phyloP scores from a whole-genome alignment of 768 basidiomycete genomes.

The Austroboletus eburneus region DNA sequence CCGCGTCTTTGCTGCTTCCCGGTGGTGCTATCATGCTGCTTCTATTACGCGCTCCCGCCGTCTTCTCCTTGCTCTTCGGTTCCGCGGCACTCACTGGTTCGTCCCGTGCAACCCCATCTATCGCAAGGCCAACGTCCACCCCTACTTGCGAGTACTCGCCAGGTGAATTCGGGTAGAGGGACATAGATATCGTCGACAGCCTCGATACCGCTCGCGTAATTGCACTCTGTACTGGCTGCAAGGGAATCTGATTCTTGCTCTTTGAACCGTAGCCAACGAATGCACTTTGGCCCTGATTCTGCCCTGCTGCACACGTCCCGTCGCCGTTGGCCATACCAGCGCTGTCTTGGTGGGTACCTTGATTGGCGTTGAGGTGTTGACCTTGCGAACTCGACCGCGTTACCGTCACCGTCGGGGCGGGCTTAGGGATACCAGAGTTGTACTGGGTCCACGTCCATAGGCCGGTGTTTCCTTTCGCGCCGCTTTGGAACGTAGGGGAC shows the following conservation, averaged over 20 bases:
- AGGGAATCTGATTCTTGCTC: conserved; percentile 24
- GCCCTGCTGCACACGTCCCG: conserved; percentile 13
- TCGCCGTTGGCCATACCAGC: conserved; percentile 1
- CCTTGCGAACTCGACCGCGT: conserved; percentile 23
- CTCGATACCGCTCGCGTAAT: conserved; percentile 39
- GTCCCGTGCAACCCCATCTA: conserved; percentile 38
- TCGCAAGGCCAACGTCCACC: conserved; percentile 32
- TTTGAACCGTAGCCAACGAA: conserved; percentile 28
- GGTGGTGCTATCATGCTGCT: conserved; percentile 21
- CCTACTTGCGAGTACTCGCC: conserved; percentile 21
- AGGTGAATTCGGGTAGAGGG: conserved; percentile 46
- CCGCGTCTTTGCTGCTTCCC: conserved; percentile 16
- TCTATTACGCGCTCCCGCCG: conserved; percentile 15
- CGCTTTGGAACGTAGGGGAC: conserved; percentile 29
- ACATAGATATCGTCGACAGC: conserved; percentile 41
- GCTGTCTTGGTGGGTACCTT: conserved; percentile 8
- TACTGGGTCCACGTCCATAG: conserved; percentile 59
- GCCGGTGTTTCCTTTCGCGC: conserved; percentile 39
- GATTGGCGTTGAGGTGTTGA: conserved; percentile 8
- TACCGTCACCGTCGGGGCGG: conserved; percentile 19
- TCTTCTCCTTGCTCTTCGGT: conserved; percentile 34
- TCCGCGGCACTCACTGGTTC: conserved; percentile 35
- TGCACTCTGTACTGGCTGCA: conserved; percentile 41
- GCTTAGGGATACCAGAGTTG: conserved; percentile 35
- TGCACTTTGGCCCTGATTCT: conserved; percentile 14